These are phyloP conservation scores for Nicotiana otophora DNA, from an alignment of 257 asterid genomes.

Conservation along the genomic window DNA sequence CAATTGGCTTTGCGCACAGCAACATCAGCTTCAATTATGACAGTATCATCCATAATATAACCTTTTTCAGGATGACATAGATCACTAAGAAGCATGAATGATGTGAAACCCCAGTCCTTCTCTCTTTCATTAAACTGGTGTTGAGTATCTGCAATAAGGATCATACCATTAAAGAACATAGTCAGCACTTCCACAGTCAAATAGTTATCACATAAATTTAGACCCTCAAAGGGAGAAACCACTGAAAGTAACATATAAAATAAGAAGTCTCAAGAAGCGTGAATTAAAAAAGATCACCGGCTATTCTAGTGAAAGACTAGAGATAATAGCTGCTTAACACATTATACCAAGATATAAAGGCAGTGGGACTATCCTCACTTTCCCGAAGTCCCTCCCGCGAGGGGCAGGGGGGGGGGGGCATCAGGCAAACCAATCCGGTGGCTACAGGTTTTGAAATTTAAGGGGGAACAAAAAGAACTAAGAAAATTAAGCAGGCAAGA, in stretches of 20 bases:
- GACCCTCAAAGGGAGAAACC: not conserved
- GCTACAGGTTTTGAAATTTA: too few relatives aligned
- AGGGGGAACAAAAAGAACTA: too few relatives aligned
- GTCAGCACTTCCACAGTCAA: not conserved
- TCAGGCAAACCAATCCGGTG: too few relatives aligned
- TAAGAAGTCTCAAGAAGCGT: not conserved
- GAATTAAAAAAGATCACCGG: too few relatives aligned
- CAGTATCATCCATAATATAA: not conserved
- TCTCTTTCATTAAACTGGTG: slow-evolving; percentile 55
- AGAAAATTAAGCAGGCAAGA: too few relatives aligned
- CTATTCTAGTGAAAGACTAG: too few relatives aligned
- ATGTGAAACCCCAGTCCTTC: slow-evolving; percentile 49
- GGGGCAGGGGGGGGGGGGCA: too few relatives aligned
- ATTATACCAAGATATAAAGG: too few relatives aligned
- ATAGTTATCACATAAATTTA: not conserved
- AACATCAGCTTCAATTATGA: not conserved
- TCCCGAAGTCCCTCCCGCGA: too few relatives aligned
- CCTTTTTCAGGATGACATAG: slow-evolving; percentile 44
- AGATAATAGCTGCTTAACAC: too few relatives aligned
- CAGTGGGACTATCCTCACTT: too few relatives aligned
- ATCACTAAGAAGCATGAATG: slow-evolving; percentile 50
- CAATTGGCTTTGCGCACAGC: not conserved
- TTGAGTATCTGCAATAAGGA: slow-evolving; percentile 30
- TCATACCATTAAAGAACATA: not conserved
- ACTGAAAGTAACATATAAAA: not conserved